phyloP scores from a whole-genome alignment of 1,284 basidiomycete genomes.

The Microbotryum scabiosae region DNA sequence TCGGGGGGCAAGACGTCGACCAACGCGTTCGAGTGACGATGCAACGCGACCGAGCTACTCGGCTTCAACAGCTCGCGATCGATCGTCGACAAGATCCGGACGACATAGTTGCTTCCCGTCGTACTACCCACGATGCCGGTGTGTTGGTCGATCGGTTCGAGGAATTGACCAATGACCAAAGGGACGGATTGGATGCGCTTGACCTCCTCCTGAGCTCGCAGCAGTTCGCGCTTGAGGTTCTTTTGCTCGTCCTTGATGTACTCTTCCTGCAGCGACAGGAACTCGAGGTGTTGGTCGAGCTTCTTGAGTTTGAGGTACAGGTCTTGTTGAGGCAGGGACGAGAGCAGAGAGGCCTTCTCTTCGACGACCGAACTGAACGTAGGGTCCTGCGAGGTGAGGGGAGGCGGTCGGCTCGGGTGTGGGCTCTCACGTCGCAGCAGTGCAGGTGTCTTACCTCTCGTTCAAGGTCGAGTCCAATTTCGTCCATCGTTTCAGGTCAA shows the following conservation, averaged over 20 bases:
- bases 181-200: slow-evolving; percentile 99
- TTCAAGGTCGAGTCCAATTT: slow-evolving; percentile 64
- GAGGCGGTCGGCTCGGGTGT: background rate
- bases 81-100: slow-evolving; percentile 91
- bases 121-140: slow-evolving; percentile 97
- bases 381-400: slow-evolving; percentile 56
- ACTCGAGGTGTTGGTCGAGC: slow-evolving; percentile 81
- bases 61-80: slow-evolving; percentile 97
- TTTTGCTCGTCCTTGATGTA: slow-evolving; percentile 99
- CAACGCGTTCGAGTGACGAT: slow-evolving; percentile 95
- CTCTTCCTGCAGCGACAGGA: slow-evolving; percentile 83
- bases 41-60: slow-evolving; percentile 91
- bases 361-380: slow-evolving; percentile 77
- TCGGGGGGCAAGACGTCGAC: slow-evolving; percentile 98
- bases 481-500: slow-evolving; percentile 42
- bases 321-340: slow-evolving; percentile 72
- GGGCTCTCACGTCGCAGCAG: background rate
- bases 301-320: slow-evolving; percentile 93
- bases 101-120: slow-evolving; percentile 97
- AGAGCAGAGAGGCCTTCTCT: slow-evolving; percentile 76
- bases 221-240: slow-evolving; percentile 93
- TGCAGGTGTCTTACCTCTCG: slow-evolving; percentile 55
- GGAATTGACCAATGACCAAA: slow-evolving; percentile 98
- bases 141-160: slow-evolving; percentile 96
- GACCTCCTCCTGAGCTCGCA: slow-evolving; percentile 98